phyloP scores from a whole-genome alignment of 192 early-diverging fungal species.

The Tieghemiomyces parasiticus region DNA sequence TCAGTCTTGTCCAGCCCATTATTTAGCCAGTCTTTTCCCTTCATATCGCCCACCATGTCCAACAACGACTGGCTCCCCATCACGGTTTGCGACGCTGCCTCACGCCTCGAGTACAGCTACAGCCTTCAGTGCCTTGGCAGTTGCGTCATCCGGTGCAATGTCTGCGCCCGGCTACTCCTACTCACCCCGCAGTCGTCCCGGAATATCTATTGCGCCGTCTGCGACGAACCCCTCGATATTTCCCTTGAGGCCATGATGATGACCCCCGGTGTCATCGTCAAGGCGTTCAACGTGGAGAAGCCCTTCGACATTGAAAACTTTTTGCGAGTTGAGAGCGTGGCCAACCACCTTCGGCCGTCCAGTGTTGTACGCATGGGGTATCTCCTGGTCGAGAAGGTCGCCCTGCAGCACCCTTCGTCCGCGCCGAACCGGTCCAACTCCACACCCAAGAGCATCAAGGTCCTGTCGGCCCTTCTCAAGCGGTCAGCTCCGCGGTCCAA shows the following conservation, averaged over 20 bases:
- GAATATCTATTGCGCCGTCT: slow-evolving; percentile 9
- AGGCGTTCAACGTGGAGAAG: slow-evolving; percentile 11
- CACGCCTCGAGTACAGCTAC: not conserved
- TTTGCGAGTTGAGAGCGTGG: slow-evolving; percentile 2
- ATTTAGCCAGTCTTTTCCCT: not conserved
- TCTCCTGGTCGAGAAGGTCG: slow-evolving; percentile 3
- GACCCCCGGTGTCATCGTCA: slow-evolving; percentile 12
- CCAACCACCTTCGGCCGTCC: not conserved
- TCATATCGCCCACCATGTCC: not conserved
- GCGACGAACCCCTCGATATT: not conserved
- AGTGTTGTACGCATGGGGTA: slow-evolving; percentile 11
- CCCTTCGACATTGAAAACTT: slow-evolving; percentile 11
- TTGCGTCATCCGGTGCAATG: slow-evolving; percentile 8
- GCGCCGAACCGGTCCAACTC: not conserved
- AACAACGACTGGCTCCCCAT: slow-evolving; percentile 12
- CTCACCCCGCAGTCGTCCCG: slow-evolving; percentile 8
- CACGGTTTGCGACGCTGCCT: slow-evolving; percentile 4
- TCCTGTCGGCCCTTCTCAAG: not conserved
- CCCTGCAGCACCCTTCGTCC: not conserved
- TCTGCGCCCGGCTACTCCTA: slow-evolving; percentile 3
- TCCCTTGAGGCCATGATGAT: slow-evolving; percentile 9
- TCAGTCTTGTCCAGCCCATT: too few species aligned
- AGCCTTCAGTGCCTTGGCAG: slow-evolving; percentile 10
- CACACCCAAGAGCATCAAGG: not conserved
- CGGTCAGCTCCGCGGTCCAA: not conserved